These are phyloP conservation scores for Podila horticola DNA, from an alignment of 192 early-diverging fungal genomes.

Conservation along the genomic window DNA sequence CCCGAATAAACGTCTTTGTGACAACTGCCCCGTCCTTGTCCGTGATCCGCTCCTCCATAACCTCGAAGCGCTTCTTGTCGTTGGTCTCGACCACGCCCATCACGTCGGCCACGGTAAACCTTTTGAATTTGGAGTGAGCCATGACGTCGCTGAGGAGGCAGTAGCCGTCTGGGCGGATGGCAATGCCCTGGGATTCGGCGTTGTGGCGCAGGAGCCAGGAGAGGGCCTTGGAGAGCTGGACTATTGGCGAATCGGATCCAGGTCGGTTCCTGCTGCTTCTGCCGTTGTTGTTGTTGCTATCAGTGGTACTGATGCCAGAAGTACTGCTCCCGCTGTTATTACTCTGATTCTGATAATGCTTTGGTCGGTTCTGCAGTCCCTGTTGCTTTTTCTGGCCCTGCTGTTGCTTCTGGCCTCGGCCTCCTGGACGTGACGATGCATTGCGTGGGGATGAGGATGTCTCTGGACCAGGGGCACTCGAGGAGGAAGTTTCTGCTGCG, in stretches of 20 bases:
- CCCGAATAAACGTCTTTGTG: slow-evolving; percentile 67
- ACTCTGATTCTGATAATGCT: neutral
- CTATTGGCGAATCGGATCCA: slow-evolving; percentile 23
- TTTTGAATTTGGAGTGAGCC: slow-evolving; percentile 63
- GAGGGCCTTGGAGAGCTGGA: slow-evolving; percentile 78
- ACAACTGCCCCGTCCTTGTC: neutral
- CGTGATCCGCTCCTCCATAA: slow-evolving; percentile 52
- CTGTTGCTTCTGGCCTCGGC: neutral
- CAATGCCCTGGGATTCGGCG: slow-evolving; percentile 79
- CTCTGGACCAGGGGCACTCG: neutral
- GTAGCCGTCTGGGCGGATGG: slow-evolving; percentile 81
- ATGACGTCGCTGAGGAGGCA: slow-evolving; percentile 75
- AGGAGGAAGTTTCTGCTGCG: neutral
- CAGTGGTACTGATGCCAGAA: neutral
- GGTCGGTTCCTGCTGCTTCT: slow-evolving; percentile 5
- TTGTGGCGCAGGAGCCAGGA: slow-evolving; percentile 89
- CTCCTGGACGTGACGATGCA: too few relatives aligned
- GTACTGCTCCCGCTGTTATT: neutral
- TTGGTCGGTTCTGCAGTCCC: neutral
- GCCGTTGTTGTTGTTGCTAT: slow-evolving; percentile 9
- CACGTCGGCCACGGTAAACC: slow-evolving; percentile 69
- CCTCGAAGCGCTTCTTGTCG: slow-evolving; percentile 84
- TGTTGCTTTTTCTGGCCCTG: slow-evolving; percentile 1
- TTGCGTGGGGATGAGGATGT: neutral
- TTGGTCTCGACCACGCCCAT: slow-evolving; percentile 75